These are phyloP conservation scores for Ephemerocybe angulata DNA, from an alignment of 768 basidiomycete species.

Conservation along the genomic window DNA sequence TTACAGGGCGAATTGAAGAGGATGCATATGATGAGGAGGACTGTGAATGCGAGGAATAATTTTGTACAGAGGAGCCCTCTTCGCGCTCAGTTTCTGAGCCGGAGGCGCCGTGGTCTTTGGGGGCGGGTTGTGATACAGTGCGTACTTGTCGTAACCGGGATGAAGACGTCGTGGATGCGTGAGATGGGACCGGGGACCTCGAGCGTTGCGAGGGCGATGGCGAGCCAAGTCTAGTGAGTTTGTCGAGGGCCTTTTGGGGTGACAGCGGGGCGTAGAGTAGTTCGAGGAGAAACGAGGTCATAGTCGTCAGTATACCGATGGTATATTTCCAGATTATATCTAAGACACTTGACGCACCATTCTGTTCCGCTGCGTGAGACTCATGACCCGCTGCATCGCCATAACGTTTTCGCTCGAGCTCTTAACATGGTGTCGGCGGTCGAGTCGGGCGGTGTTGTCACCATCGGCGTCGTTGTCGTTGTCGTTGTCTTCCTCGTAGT, in stretches of 20 bases:
- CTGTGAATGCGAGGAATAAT: slow-evolving; percentile 25
- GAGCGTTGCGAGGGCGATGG: slow-evolving; percentile 42
- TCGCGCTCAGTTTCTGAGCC: slow-evolving; percentile 86
- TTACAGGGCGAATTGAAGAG: slow-evolving; percentile 16
- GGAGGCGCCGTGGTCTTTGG: slow-evolving; percentile 43
- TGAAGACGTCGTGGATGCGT: slow-evolving; percentile 28
- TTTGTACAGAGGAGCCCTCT: slow-evolving; percentile 33
- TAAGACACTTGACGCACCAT: slow-evolving; percentile 46
- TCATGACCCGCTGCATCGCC: slow-evolving; percentile 67
- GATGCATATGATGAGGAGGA: slow-evolving; percentile 20
- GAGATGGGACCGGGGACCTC: slow-evolving; percentile 16
- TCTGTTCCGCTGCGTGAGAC: slow-evolving; percentile 67
- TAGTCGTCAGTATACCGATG: slow-evolving; percentile 17
- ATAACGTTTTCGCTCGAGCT: slow-evolving; percentile 50
- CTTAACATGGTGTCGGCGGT: slow-evolving; percentile 25
- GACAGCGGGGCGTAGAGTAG: slow-evolving; percentile 27
- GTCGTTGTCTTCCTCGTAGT: slow-evolving; percentile 39
- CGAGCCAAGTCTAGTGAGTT: slow-evolving; percentile 56
- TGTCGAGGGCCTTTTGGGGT: slow-evolving; percentile 56
- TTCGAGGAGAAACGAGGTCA: slow-evolving; percentile 25
- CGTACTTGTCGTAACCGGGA: slow-evolving; percentile 19
- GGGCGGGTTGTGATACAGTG: slow-evolving; percentile 19
- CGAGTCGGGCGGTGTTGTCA: slow-evolving; percentile 59
- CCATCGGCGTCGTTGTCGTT: slow-evolving; percentile 51
- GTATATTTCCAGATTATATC: slow-evolving; percentile 8